Evolutionary conservation across 108 stramenopile genomes (phyloP).

Genomic region (Cylindrotheca fusiformis): DNA sequence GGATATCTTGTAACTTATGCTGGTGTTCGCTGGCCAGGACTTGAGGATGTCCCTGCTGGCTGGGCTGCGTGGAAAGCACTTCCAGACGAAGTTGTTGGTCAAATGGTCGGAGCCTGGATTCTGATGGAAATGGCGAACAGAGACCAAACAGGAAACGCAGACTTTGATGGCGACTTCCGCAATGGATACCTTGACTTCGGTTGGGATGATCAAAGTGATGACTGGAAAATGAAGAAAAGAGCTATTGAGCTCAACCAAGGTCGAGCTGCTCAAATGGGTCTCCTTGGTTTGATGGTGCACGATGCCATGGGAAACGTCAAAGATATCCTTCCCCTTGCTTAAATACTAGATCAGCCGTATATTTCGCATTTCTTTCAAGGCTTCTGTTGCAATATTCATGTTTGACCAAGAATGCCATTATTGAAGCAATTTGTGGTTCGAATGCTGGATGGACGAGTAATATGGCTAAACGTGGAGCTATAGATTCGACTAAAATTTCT

Average conservation of each 20-base stretch:
- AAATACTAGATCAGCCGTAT: no score
- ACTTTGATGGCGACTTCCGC: slow-evolving; percentile 66
- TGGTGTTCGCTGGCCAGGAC: slow-evolving; percentile 58
- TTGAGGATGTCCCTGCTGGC: slow-evolving; percentile 45
- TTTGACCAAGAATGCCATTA: no score
- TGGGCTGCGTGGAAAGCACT: slow-evolving; percentile 34
- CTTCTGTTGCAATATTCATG: no score
- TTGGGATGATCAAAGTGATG: slow-evolving; percentile 50
- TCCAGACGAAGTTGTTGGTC: slow-evolving; percentile 5
- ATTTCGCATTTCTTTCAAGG: no score
- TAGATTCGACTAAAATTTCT: no score
- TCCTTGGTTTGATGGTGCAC: slow-evolving; percentile 35
- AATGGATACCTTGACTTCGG: slow-evolving; percentile 63
- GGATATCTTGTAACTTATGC: slow-evolving; percentile 40
- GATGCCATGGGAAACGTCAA: slow-evolving; percentile 22
- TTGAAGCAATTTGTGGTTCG: no score
- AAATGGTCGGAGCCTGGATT: slow-evolving; percentile 13
- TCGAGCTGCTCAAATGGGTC: slow-evolving; percentile 57
- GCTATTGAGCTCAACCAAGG: slow-evolving; percentile 73
- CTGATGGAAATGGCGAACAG: slow-evolving; percentile 22
- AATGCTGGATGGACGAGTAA: no score
- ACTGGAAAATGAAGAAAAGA: slow-evolving; percentile 51
- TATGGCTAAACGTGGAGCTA: no score
- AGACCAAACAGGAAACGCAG: slow-evolving; percentile 32
- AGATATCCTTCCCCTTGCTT: slow-evolving; percentile 22